phyloP scores from a whole-genome alignment of 2,329 filamentous ascomycete genomes.

The Microdochium nivale region DNA sequence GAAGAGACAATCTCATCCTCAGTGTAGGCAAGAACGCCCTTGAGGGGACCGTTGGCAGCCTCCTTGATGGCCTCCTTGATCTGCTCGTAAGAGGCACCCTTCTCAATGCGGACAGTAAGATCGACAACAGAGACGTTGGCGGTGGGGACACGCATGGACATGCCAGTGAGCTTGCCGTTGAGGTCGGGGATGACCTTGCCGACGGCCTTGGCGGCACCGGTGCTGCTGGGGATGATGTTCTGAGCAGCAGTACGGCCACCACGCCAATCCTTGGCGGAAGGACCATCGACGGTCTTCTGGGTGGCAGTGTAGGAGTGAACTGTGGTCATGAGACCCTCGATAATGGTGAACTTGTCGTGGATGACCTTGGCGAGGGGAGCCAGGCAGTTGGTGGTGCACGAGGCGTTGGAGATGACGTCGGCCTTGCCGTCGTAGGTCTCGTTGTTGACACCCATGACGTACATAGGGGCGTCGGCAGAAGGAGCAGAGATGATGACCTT shows the following conservation, averaged over 20 bases:
- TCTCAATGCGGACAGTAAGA: conserved; percentile 89
- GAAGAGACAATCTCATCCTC: conserved; percentile 95
- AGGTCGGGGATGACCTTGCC: conserved; percentile 98
- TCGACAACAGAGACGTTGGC: conserved; percentile 99
- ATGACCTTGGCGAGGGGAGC: conserved; percentile 98
- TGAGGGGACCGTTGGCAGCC: conserved; percentile 73
- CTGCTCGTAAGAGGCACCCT: conserved; percentile 76
- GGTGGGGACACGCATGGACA: conserved; percentile 98
- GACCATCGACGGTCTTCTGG: conserved; percentile 98
- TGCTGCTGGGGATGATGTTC: conserved; percentile 99
- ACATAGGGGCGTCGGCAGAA: conserved; percentile 97
- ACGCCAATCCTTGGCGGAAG: conserved; percentile 98
- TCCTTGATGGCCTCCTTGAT: conserved; percentile 92
- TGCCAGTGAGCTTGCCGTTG: conserved; percentile 99
- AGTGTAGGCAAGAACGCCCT: conserved; percentile 89
- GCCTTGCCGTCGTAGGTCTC: conserved; percentile 84
- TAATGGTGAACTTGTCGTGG: conserved; percentile 94
- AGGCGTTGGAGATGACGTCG: conserved; percentile 96
- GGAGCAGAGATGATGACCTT: conserved; percentile 92
- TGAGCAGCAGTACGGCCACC: conserved; percentile 97
- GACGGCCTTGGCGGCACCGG: conserved; percentile 98
- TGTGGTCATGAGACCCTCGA: conserved; percentile 99
- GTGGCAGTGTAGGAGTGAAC: conserved; percentile 99
- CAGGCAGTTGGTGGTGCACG: conserved; percentile 99
- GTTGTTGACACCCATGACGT: conserved; percentile 99